Percentiles rank a stretch among this genome's conserved stretches.
Evolutionary conservation across 768 basidiomycete genomes (phyloP).

Genomic region (Termitomyces sp.): DNA sequence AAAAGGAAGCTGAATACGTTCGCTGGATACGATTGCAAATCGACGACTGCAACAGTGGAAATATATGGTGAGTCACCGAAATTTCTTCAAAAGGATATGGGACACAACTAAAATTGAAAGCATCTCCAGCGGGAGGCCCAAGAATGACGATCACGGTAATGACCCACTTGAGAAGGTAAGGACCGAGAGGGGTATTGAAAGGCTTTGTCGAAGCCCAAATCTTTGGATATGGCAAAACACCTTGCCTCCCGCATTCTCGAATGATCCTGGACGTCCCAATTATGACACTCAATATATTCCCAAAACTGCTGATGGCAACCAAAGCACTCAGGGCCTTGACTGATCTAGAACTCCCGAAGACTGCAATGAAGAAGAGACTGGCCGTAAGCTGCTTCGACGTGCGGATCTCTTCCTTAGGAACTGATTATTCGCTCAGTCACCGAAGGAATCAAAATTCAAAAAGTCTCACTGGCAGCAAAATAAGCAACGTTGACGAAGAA

Average conservation of each 20-base stretch:
- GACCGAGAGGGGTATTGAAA: conserved; percentile 45
- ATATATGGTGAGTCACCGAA: neutral
- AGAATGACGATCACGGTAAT: conserved; percentile 47
- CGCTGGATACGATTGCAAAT: conserved; percentile 34
- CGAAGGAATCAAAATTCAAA: neutral
- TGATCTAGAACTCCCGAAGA: conserved; percentile 36
- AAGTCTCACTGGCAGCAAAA: conserved; percentile 28
- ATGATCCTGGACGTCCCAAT: conserved; percentile 35
- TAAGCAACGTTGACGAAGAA: conserved; percentile 42
- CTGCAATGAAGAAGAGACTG: conserved; percentile 44
- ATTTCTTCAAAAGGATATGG: neutral
- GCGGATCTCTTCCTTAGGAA: conserved; percentile 39
- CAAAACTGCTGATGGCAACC: conserved; percentile 35
- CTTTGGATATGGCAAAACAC: conserved; percentile 45
- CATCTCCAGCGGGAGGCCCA: conserved; percentile 37
- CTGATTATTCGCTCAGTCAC: conserved; percentile 15
- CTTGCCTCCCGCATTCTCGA: conserved; percentile 44
- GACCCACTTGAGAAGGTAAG: conserved; percentile 40
- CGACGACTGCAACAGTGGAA: conserved; percentile 21
- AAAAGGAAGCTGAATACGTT: conserved; percentile 32
- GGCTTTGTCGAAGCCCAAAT: conserved; percentile 48
- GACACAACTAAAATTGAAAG: conserved; percentile 37
- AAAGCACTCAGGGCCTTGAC: conserved; percentile 32
- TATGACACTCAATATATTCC: conserved; percentile 28
- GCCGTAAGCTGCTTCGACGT: conserved; percentile 41